Base-by-base conservation (phyloP, 2,329 filamentous ascomycete genomes). In the Monosporascus cannonballus region DNA sequence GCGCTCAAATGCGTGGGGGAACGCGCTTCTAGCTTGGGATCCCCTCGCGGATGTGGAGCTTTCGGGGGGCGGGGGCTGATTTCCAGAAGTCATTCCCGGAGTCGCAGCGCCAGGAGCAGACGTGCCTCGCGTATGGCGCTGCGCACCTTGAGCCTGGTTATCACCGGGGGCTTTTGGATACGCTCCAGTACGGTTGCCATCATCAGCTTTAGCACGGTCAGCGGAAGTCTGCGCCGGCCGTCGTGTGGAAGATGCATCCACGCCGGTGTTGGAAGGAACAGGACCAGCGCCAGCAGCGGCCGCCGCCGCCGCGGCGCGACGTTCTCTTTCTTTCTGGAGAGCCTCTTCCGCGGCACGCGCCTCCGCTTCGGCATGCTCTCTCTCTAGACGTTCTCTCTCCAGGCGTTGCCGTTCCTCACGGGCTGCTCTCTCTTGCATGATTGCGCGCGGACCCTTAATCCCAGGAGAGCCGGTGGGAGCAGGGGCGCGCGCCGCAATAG, bases 1-100 rank as follows among this genome's bases (percentile, higher is more conserved):
- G 55, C 94, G 83, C 70, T 99, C 93, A 64, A 99, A 99, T 0
- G 94, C 94, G 71, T 97, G 94, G 1, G 94, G 94, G 60, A 99
- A 97, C 0, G 86, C 85, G 47, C 87, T 89, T 53, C 84, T 76
- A 50, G 79, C 60, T 54, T 64, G 60, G 50, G 59, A 59, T 34
- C 30, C 30, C 30, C 30, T 34, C 30, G 59, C 52, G 39, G 62
- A 59, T 6, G 60, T 58, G 24, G 64, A 56, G 46, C 59, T 69
- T 49, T 78, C 70, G 50, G 61, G 62, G 17, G 68, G 61, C 27
- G 67, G 60, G 8, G 59, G 56, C 47, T 67, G 65, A 6, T 64
- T 59, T 14, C 62, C 59, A 9, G 71, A 52, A 47, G 60, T 34
- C 30, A 5, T 56, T 18, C 56, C 60, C 11, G 61, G 50, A 20